A percentile compares a stretch with the other conserved stretches of the same genome.
These are phyloP conservation scores for Daldinia grandis DNA, from an alignment of 495 filamentous ascomycete species.

Conservation along the genomic window DNA sequence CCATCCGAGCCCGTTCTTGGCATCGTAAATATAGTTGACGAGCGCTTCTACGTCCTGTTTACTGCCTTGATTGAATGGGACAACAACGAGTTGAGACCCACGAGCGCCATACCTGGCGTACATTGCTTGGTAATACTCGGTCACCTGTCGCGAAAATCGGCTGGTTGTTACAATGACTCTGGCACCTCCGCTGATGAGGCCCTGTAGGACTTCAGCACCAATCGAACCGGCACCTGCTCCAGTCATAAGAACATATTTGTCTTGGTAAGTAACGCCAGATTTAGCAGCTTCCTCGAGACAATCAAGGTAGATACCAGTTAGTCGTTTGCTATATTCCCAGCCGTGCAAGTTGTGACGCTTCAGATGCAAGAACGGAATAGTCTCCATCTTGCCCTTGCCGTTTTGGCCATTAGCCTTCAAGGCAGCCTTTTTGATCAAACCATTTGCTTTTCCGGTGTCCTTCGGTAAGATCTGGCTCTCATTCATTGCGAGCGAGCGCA, in stretches of 20 bases:
- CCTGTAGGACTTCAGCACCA: slow-evolving; percentile 97
- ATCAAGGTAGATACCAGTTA: slow-evolving; percentile 90
- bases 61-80: slow-evolving; percentile 98
- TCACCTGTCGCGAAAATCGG: slow-evolving; percentile 95
- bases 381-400: slow-evolving; percentile 90
- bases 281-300: slow-evolving; percentile 88
- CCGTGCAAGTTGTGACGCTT: slow-evolving; percentile 94
- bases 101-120: slow-evolving; percentile 92
- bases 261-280: slow-evolving; percentile 86
- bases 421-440: slow-evolving; percentile 68
- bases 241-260: slow-evolving; percentile 98
- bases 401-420: slow-evolving; percentile 67
- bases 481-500: slow-evolving; percentile 94
- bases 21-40: slow-evolving; percentile 93
- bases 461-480: slow-evolving; percentile 94
- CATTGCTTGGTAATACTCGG: slow-evolving; percentile 99
- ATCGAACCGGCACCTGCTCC: slow-evolving; percentile 98
- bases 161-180: slow-evolving; percentile 96
- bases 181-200: slow-evolving; percentile 94
- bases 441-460: slow-evolving; percentile 70
- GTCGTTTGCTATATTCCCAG: slow-evolving; percentile 99
- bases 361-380: slow-evolving; percentile 96
- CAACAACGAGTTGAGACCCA: slow-evolving; percentile 95
- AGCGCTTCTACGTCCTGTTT: slow-evolving; percentile 96
- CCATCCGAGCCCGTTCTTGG: slow-evolving; percentile 97